A percentile compares a stretch with the other conserved stretches of the same genome.
Conservation (phyloP, 176 grass and related monocot genomes). For the Leersia perrieri region DNA sequence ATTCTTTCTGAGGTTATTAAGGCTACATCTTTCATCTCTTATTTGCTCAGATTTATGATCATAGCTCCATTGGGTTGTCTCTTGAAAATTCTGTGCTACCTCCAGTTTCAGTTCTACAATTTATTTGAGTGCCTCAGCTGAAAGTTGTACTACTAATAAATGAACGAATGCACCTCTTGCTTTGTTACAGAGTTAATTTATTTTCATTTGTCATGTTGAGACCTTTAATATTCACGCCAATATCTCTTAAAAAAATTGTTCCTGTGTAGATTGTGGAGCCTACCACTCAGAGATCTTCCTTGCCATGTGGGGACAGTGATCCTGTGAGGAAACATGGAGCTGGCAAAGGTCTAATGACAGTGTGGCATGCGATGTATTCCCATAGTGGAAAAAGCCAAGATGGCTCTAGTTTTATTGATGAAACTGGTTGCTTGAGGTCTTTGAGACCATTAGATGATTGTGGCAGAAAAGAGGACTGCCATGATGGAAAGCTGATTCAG, state of each 20-base stretch:
- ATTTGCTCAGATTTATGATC: conserved; percentile 26
- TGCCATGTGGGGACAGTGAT: conserved; percentile 26
- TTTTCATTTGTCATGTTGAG: conserved; percentile 3
- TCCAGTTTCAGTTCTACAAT: neutral
- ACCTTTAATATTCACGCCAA: neutral
- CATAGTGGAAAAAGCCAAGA: conserved; percentile 45
- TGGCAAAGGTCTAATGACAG: conserved; percentile 98
- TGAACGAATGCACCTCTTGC: neutral
- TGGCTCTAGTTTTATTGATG: conserved; percentile 49
- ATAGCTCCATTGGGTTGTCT: neutral
- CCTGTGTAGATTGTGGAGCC: conserved; percentile 36
- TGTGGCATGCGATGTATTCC: conserved; percentile 83
- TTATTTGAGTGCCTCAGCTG: neutral
- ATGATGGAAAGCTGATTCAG: conserved; percentile 36
- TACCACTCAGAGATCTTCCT: conserved; percentile 10
- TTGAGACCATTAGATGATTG: conserved; percentile 49
- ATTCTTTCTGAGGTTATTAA: neutral
- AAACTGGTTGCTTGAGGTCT: conserved; percentile 58
- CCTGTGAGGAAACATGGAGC: conserved; percentile 74
- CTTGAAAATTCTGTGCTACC: conserved; percentile 9
- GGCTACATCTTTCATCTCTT: conserved; percentile 3
- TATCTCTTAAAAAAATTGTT: conserved; percentile 7
- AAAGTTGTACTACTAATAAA: neutral
- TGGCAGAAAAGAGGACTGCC: conserved; percentile 14
- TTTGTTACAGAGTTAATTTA: neutral